A percentile compares a stretch with the other conserved stretches of the same genome.
Conservation (phyloP, 164 flowering plant species). For the Nymphaea thermarum region DNA sequence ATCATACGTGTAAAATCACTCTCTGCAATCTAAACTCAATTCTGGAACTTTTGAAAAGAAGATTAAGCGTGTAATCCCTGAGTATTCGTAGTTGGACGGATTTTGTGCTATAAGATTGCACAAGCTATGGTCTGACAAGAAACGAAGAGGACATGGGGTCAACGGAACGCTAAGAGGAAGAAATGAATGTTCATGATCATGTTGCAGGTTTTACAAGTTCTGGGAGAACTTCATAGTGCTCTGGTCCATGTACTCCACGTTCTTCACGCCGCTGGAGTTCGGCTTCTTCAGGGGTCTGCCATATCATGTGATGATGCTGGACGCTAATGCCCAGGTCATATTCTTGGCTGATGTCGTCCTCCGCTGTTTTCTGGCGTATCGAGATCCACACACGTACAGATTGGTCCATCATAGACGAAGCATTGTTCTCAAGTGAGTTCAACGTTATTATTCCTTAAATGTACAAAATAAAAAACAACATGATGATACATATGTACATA, state of each 20-base stretch:
- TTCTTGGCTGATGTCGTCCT: slow-evolving; percentile 64
- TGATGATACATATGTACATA: too few species aligned
- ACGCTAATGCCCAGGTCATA: slow-evolving; percentile 66
- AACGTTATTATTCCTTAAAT: too few species aligned
- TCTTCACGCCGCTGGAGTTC: slow-evolving; percentile 93
- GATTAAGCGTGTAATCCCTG: too few species aligned
- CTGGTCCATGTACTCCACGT: slow-evolving; percentile 89
- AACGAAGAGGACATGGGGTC: too few species aligned
- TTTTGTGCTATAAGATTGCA: too few species aligned
- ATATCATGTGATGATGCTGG: slow-evolving; percentile 45
- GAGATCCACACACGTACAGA: slow-evolving; percentile 62
- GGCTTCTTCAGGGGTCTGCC: slow-evolving; percentile 94
- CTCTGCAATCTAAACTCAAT: not conserved
- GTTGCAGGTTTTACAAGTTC: slow-evolving; percentile 57
- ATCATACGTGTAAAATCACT: not conserved
- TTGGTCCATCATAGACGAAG: slow-evolving; percentile 48
- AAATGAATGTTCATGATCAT: not conserved
- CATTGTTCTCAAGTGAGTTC: slow-evolving; percentile 56
- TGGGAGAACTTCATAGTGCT: slow-evolving; percentile 69
- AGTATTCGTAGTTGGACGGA: too few species aligned
- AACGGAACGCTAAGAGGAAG: too few species aligned
- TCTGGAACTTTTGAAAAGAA: not conserved
- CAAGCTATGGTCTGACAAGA: not conserved
- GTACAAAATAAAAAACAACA: too few species aligned
- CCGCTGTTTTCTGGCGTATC: slow-evolving; percentile 58